Conservation (phyloP, 2,329 filamentous ascomycete species). For the Fusarium mangiferae region DNA sequence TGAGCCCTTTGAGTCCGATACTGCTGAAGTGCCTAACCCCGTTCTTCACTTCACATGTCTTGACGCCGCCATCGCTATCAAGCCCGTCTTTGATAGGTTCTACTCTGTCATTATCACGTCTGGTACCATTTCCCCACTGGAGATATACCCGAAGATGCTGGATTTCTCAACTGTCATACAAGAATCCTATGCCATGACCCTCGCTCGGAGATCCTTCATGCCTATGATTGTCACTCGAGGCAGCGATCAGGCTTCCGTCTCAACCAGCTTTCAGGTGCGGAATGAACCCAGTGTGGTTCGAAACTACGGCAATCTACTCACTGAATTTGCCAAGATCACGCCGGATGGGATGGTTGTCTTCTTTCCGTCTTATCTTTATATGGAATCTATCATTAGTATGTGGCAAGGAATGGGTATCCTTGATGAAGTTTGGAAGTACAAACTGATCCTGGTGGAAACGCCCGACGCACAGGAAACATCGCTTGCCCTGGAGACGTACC, state of each 20-base stretch:
- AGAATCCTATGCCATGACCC: slow-evolving; percentile 97
- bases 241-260: slow-evolving; percentile 92
- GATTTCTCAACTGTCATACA: slow-evolving; percentile 92
- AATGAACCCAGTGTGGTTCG: slow-evolving; percentile 97
- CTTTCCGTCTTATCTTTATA: slow-evolving; percentile 98
- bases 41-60: slow-evolving; percentile 97
- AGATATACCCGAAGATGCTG: slow-evolving; percentile 99
- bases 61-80: slow-evolving; percentile 97
- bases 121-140: slow-evolving; percentile 93
- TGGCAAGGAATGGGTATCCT: slow-evolving; percentile 99
- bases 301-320: slow-evolving; percentile 93
- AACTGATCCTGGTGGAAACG: slow-evolving; percentile 96
- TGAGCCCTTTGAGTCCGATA: slow-evolving; percentile 97
- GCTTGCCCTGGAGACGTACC: slow-evolving; percentile 93
- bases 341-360: slow-evolving; percentile 99
- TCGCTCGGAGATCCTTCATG: slow-evolving; percentile 92
- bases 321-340: slow-evolving; percentile 95
- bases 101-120: slow-evolving; percentile 99
- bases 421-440: slow-evolving; percentile 99
- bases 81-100: slow-evolving; percentile 96
- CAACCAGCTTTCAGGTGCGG: slow-evolving; percentile 92
- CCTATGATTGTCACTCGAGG: slow-evolving; percentile 98
- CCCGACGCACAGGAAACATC: slow-evolving; percentile 98
- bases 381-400: slow-evolving; percentile 99
- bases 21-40: slow-evolving; percentile 93